Evolutionary conservation across 768 basidiomycete genomes (phyloP).

Genomic region (Coprinopsis marcescibilis): DNA sequence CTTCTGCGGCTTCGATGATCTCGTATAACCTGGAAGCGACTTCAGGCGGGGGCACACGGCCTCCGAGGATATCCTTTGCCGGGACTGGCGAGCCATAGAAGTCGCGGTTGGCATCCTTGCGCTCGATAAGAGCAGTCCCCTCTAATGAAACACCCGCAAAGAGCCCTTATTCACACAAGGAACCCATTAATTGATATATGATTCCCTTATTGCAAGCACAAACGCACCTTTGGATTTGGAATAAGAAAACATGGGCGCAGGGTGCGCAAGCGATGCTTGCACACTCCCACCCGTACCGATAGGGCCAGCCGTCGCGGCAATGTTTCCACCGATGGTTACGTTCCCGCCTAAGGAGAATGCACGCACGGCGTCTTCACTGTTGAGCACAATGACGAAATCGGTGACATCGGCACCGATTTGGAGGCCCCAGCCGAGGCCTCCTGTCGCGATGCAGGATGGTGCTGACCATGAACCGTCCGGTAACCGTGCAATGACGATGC

Average conservation of each 20-base stretch:
- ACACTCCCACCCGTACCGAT: conserved; percentile 93
- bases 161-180: conserved; percentile 48
- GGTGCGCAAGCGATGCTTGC: conserved; percentile 82
- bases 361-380: conserved; percentile 91
- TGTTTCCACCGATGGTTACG: conserved; percentile 88
- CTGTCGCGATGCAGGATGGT: conserved; percentile 94
- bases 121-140: conserved; percentile 89
- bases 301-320: conserved; percentile 83
- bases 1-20: conserved; percentile 94
- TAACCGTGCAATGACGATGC: conserved; percentile 85
- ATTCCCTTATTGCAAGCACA: neutral
- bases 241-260: conserved; percentile 96
- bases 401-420: conserved; percentile 95
- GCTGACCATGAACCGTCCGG: conserved; percentile 97
- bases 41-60: conserved; percentile 95
- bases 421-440: conserved; percentile 89
- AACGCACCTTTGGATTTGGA: conserved; percentile 86
- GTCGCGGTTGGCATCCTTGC: conserved; percentile 93
- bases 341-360: conserved; percentile 97
- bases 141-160: conserved; percentile 94
- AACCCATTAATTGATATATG: conserved; percentile 4
- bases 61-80: conserved; percentile 85
- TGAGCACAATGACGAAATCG: conserved; percentile 95
- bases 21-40: conserved; percentile 90
- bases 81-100: conserved; percentile 93